These are phyloP conservation scores for Suhomyces pyralidae DNA, from an alignment of 805 yeast species.

Conservation along the genomic window DNA sequence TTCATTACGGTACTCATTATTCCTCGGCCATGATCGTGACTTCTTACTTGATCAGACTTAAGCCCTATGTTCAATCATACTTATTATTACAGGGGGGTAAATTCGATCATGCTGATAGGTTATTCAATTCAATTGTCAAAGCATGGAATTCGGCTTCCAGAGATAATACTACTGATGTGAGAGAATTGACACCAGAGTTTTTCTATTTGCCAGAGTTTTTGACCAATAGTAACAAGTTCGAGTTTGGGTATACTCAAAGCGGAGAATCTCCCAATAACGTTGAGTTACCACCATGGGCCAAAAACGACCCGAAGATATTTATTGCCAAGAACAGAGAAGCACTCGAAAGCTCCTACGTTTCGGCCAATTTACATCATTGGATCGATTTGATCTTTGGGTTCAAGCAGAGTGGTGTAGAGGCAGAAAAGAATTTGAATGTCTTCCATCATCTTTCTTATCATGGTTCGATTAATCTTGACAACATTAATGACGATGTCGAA, in stretches of 20 bases:
- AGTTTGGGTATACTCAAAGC: conserved; percentile 69
- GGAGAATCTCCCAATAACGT: conserved; percentile 62
- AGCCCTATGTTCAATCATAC: conserved; percentile 80
- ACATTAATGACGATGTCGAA: conserved; percentile 69
- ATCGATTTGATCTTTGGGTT: conserved; percentile 80
- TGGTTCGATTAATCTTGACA: conserved; percentile 77
- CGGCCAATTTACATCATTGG: conserved; percentile 76
- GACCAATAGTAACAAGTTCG: conserved; percentile 58
- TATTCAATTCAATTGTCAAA: conserved; percentile 69
- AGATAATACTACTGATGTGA: conserved; percentile 82
- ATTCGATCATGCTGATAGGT: conserved; percentile 84
- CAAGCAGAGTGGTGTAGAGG: conserved; percentile 72
- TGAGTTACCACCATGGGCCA: conserved; percentile 78
- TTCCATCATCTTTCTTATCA: conserved; percentile 82
- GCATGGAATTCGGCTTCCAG: conserved; percentile 79
- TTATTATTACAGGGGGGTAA: conserved; percentile 79
- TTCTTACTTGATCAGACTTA: conserved; percentile 69
- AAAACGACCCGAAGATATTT: conserved; percentile 70
- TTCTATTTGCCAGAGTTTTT: conserved; percentile 79
- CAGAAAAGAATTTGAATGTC: conserved; percentile 66
- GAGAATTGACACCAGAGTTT: conserved; percentile 86
- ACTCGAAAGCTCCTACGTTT: conserved; percentile 76
- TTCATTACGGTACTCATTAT: conserved; percentile 91
- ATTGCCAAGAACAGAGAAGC: conserved; percentile 78
- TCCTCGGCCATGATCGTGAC: conserved; percentile 93